Percentiles rank a stretch among this genome's conserved stretches.
Conservation (phyloP, 495 filamentous ascomycete genomes). For the Neurospora africana region DNA sequence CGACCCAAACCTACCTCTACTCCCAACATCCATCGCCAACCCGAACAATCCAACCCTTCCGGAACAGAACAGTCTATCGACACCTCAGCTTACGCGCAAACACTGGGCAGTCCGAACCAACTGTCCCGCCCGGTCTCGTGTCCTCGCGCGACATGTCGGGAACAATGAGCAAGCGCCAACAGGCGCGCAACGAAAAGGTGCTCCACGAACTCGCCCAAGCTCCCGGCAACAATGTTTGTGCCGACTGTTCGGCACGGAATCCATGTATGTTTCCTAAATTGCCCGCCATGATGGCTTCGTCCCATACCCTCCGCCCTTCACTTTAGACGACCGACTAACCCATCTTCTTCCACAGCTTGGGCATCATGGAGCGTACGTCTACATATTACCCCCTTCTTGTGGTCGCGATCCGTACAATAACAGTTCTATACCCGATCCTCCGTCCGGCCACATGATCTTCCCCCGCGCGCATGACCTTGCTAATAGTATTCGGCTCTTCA, state of each 20-base stretch:
- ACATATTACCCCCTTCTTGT: neutral
- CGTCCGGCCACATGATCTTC: neutral
- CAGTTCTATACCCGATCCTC: neutral
- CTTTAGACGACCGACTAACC: slow-evolving; percentile 9
- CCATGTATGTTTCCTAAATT: slow-evolving; percentile 55
- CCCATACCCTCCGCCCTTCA: neutral
- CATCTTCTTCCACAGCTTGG: slow-evolving; percentile 57
- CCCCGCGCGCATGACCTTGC: neutral
- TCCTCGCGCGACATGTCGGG: slow-evolving; percentile 34
- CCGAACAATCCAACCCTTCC: neutral
- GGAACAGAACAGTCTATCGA: neutral
- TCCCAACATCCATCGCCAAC: neutral
- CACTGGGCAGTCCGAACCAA: neutral
- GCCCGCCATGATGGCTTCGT: slow-evolving; percentile 2
- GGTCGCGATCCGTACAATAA: neutral
- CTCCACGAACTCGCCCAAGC: slow-evolving; percentile 88
- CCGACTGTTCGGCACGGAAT: slow-evolving; percentile 84
- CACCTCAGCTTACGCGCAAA: neutral
- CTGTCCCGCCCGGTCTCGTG: neutral
- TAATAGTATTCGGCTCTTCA: slow-evolving; percentile 23
- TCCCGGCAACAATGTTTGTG: slow-evolving; percentile 88
- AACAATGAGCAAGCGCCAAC: slow-evolving; percentile 76
- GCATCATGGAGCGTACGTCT: slow-evolving; percentile 92
- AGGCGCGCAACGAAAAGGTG: slow-evolving; percentile 87
- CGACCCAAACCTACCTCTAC: neutral